These are phyloP conservation scores for Graphilbum sp. DNA, from an alignment of 2,329 filamentous ascomycete genomes.

Conservation along the genomic window DNA sequence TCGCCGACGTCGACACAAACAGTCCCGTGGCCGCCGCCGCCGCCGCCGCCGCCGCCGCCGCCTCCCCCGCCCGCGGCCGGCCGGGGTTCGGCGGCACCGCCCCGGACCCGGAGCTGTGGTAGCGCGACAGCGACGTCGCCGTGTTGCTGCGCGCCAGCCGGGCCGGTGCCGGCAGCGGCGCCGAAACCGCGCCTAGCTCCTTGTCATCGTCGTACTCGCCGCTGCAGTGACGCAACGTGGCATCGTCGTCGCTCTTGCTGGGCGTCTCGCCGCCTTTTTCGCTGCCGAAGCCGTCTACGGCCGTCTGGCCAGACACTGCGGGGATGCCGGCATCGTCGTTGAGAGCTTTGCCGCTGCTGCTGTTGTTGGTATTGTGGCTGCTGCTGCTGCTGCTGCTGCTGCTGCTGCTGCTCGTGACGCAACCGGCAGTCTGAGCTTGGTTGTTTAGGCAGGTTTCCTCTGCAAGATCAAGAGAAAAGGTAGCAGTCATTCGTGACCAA, in stretches of 20 bases:
- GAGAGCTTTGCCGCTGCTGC: constrained; percentile 1
- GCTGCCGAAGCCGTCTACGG: neutral
- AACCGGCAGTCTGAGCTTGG: constrained; percentile 5
- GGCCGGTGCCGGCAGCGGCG: neutral
- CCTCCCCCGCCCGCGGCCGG: no score
- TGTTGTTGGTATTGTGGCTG: constrained; percentile 5
- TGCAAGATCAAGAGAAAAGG: constrained; percentile 17
- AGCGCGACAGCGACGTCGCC: neutral
- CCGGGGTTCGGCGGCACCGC: neutral
- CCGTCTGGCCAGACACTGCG: no score
- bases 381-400: neutral
- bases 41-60: neutral
- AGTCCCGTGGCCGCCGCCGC: neutral
- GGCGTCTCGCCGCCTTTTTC: no score
- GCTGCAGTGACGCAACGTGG: no score
- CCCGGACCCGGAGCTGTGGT: neutral
- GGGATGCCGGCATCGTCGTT: neutral
- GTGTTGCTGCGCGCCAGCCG: neutral
- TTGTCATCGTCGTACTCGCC: no score
- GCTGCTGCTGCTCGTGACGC: neutral
- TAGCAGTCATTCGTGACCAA: constrained; percentile 14
- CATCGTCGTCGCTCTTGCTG: no score
- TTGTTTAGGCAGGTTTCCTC: constrained; percentile 25
- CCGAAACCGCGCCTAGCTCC: neutral
- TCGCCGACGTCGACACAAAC: neutral